phyloP scores from a whole-genome alignment of 805 yeast species.

The Ogataea degrootiae region DNA sequence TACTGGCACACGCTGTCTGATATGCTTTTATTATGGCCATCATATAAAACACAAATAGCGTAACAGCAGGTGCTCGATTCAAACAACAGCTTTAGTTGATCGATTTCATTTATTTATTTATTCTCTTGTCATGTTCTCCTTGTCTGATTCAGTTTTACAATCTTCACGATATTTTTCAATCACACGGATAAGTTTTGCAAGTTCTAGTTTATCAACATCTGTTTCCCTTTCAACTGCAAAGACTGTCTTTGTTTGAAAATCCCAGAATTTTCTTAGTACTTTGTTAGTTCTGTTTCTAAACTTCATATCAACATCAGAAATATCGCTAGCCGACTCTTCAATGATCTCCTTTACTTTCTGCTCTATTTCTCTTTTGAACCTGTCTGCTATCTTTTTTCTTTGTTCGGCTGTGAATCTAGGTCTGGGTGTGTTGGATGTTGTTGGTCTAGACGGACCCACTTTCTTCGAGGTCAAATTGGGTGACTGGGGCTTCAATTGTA shows the following conservation, averaged over 20 bases:
- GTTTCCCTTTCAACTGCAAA: slow-evolving; percentile 41
- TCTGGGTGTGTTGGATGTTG: background rate
- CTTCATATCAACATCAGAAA: slow-evolving; percentile 31
- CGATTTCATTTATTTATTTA: background rate
- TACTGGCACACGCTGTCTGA: too few relatives aligned
- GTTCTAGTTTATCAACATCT: slow-evolving; percentile 20
- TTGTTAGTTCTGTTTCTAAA: slow-evolving; percentile 39
- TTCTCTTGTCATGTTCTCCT: background rate
- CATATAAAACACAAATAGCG: too few relatives aligned
- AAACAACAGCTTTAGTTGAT: background rate
- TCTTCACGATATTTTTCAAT: slow-evolving; percentile 3
- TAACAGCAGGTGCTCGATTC: too few relatives aligned
- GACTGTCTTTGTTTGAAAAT: slow-evolving; percentile 40
- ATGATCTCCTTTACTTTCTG: slow-evolving; percentile 16
- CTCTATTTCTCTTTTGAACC: slow-evolving; percentile 19
- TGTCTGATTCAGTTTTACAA: background rate
- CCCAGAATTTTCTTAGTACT: slow-evolving; percentile 46
- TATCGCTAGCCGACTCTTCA: slow-evolving; percentile 23
- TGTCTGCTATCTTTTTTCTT: slow-evolving; percentile 32
- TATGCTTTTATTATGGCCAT: too few relatives aligned
- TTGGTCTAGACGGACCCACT: background rate
- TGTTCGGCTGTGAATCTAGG: slow-evolving; percentile 29
- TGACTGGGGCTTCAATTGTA: too few relatives aligned
- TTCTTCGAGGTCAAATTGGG: too few relatives aligned
- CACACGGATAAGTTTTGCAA: slow-evolving; percentile 29